phyloP scores from a whole-genome alignment of 345 rosid genomes.

The Garcia nutans region DNA sequence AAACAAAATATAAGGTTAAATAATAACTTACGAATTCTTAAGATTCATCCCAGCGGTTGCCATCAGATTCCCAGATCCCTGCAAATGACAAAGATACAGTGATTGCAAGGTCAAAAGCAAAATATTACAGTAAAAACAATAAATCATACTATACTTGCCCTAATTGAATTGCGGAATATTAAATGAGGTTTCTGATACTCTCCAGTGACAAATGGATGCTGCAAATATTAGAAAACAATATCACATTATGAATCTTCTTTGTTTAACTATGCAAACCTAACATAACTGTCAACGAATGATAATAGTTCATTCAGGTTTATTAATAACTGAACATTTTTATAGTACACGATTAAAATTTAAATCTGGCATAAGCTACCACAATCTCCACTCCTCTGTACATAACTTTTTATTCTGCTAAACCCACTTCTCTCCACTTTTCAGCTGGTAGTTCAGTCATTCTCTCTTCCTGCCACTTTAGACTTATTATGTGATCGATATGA shows the following conservation, averaged over 20 bases:
- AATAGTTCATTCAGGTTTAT: neutral
- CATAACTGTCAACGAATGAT: neutral
- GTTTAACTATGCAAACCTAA: neutral
- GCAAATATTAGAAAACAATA: constrained; percentile 27
- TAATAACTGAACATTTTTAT: neutral
- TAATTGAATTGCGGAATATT: constrained; percentile 42
- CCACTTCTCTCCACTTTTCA: neutral
- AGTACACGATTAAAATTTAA: neutral
- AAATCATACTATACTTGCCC: constrained; percentile 40
- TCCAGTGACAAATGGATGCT: constrained; percentile 37
- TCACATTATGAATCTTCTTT: neutral
- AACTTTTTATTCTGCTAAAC: neutral
- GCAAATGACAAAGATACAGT: constrained; percentile 17
- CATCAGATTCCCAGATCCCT: constrained; percentile 56
- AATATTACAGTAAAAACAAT: constrained; percentile 13
- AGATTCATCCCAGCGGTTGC: constrained; percentile 44
- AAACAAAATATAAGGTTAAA: constrained; percentile 11
- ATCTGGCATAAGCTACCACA: neutral
- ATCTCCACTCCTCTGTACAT: neutral
- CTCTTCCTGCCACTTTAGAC: neutral
- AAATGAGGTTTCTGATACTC: constrained; percentile 49
- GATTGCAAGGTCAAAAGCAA: constrained; percentile 23
- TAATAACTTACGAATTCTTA: constrained; percentile 56
- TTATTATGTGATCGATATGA: too few relatives aligned
- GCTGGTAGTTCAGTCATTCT: neutral